Percentiles rank a stretch among this genome's conserved stretches.
Evolutionary conservation across 1,139 yeast genomes (phyloP).

Genomic region (Nakaseomyces sp.): DNA sequence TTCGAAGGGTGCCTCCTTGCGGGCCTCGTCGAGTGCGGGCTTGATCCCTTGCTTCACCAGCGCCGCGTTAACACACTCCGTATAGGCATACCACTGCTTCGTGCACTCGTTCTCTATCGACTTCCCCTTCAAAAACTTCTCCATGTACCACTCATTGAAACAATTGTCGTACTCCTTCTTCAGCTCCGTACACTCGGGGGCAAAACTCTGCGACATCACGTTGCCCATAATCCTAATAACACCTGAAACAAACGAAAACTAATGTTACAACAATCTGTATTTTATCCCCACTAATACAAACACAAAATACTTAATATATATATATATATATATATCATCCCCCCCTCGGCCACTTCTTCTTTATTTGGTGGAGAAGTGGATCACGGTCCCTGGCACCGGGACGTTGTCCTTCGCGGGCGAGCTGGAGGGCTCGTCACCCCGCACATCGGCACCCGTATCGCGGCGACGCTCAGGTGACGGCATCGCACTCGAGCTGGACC

Average conservation of each 20-base stretch:
- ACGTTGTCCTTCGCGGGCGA: slow-evolving; percentile 7
- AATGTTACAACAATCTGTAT: background rate
- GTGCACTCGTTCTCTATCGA: slow-evolving; percentile 75
- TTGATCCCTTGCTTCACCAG: slow-evolving; percentile 30
- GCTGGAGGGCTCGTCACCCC: slow-evolving; percentile 11
- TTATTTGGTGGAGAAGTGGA: slow-evolving; percentile 16
- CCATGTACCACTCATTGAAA: slow-evolving; percentile 93
- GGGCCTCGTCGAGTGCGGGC: slow-evolving; percentile 84
- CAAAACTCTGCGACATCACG: slow-evolving; percentile 82
- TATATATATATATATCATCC: too few species aligned
- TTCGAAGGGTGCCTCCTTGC: slow-evolving; percentile 85
- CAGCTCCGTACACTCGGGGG: slow-evolving; percentile 89
- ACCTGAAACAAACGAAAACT: too few species aligned
- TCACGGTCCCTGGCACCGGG: slow-evolving; percentile 18
- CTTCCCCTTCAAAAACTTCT: slow-evolving; percentile 42
- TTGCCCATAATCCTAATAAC: slow-evolving; percentile 63
- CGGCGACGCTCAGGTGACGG: slow-evolving; percentile 18
- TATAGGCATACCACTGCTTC: slow-evolving; percentile 79
- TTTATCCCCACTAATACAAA: too few species aligned
- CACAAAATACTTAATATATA: too few species aligned
- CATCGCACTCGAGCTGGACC: slow-evolving; percentile 26
- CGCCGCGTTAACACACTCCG: slow-evolving; percentile 66
- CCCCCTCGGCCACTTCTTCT: too few species aligned
- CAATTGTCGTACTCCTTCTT: slow-evolving; percentile 85
- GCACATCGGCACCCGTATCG: slow-evolving; percentile 18